phyloP scores from a whole-genome alignment of 1,139 yeast species.

The Kurtzmaniella quercitrusa region DNA sequence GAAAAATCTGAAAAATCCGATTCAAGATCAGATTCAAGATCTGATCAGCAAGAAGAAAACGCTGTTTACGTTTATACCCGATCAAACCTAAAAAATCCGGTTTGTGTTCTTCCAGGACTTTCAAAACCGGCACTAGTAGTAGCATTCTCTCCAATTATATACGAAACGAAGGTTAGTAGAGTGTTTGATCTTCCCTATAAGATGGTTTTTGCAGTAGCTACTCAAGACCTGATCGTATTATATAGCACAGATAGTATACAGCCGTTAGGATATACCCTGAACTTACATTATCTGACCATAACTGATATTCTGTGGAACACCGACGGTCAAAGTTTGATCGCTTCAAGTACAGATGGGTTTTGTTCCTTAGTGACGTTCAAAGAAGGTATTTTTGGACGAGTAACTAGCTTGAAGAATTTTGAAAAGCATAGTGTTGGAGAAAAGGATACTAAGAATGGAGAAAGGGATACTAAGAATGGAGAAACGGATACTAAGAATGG shows the following conservation, averaged over 20 bases:
- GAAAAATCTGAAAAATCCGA: background rate
- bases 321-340: constrained; percentile 67
- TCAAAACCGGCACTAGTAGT: constrained; percentile 82
- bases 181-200: constrained; percentile 61
- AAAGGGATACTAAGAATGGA: too few relatives aligned
- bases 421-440: background rate
- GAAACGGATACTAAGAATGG: too few relatives aligned
- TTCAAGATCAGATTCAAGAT: constrained; percentile 3
- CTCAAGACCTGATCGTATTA: constrained; percentile 78
- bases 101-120: constrained; percentile 74
- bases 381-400: constrained; percentile 49
- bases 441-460: too few relatives aligned
- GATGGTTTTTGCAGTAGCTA: constrained; percentile 88
- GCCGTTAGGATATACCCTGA: constrained; percentile 73
- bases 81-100: constrained; percentile 65
- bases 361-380: constrained; percentile 65
- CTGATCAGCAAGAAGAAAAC: constrained; percentile 41
- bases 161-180: constrained; percentile 21
- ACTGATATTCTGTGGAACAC: constrained; percentile 85
- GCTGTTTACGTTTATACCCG: constrained; percentile 78
- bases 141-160: constrained; percentile 67
- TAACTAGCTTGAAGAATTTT: background rate
- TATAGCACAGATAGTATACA: constrained; percentile 70
- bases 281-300: constrained; percentile 81
- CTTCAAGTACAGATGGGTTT: constrained; percentile 93